A percentile compares a stretch with the other conserved stretches of the same genome.
Conservation (phyloP, 2,329 filamentous ascomycete genomes). For the Hirsutella rhossiliensis region DNA sequence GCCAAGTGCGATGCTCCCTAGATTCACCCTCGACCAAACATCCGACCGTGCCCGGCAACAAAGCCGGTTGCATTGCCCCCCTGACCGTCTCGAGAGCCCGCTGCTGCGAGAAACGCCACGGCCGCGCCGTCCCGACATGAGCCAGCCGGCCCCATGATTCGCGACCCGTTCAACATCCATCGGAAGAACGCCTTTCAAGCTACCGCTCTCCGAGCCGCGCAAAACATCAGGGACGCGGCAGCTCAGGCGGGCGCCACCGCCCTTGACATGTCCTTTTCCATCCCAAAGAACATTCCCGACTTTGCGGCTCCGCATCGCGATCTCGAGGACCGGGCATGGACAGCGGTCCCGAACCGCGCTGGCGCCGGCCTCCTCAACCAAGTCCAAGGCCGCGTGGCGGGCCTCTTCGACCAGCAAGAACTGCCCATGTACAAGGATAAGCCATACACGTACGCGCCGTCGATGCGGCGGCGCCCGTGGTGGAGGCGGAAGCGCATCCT, state of each 20-base stretch:
- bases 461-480: slow-evolving; percentile 44
- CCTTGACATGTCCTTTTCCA: slow-evolving; percentile 50
- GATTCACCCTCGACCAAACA: background rate
- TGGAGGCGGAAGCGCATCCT: slow-evolving; percentile 53
- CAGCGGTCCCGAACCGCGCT: slow-evolving; percentile 25
- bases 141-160: slow-evolving; percentile 22
- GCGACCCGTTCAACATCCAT: slow-evolving; percentile 32
- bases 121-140: slow-evolving; percentile 13
- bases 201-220: slow-evolving; percentile 31
- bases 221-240: slow-evolving; percentile 32
- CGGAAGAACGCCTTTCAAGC: slow-evolving; percentile 33
- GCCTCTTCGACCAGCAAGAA: slow-evolving; percentile 45
- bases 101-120: background rate
- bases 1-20: background rate
- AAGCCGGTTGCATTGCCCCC: background rate
- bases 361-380: slow-evolving; percentile 30
- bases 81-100: no score
- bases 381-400: slow-evolving; percentile 50
- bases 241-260: slow-evolving; percentile 36
- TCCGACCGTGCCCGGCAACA: background rate
- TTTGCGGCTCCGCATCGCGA: slow-evolving; percentile 53
- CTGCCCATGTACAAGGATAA: slow-evolving; percentile 99
- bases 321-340: slow-evolving; percentile 57
- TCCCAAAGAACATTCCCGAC: slow-evolving; percentile 58
- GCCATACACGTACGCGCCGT: slow-evolving; percentile 61